Conservation (phyloP, 2,329 filamentous ascomycete genomes). For the Phaeophleospora eucalypticola region DNA sequence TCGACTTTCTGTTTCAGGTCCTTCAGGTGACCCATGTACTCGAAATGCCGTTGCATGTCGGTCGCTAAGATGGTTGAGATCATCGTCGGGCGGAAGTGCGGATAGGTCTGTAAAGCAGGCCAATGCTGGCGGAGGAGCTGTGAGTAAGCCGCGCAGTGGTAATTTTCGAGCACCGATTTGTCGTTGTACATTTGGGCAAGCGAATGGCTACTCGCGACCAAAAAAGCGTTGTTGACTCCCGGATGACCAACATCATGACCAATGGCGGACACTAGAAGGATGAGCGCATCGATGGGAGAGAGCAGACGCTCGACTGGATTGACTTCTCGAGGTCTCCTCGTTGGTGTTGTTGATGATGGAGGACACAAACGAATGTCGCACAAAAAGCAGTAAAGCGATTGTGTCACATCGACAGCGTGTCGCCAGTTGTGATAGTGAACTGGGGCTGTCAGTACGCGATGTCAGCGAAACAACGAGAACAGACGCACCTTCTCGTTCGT, state of each 20-base stretch:
- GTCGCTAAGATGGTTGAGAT: constrained; percentile 97
- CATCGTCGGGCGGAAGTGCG: constrained; percentile 80
- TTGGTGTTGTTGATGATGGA: constrained; percentile 58
- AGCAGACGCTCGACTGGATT: constrained; percentile 70
- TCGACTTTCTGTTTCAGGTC: constrained; percentile 74
- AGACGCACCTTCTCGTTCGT: constrained; percentile 35
- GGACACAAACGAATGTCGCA: constrained; percentile 56
- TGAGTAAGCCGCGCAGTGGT: constrained; percentile 94
- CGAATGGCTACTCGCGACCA: constrained; percentile 86
- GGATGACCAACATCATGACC: constrained; percentile 97
- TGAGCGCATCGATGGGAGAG: constrained; percentile 82
- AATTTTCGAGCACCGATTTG: constrained; percentile 91
- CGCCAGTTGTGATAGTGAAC: constrained; percentile 86
- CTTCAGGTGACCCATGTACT: constrained; percentile 89
- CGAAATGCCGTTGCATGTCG: constrained; percentile 95
- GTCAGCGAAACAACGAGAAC: background rate
- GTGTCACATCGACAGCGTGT: constrained; percentile 92
- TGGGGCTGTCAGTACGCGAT: background rate
- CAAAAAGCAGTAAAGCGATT: constrained; percentile 88
- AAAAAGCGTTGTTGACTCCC: constrained; percentile 95
- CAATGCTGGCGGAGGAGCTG: constrained; percentile 92
- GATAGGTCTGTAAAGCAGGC: constrained; percentile 75
- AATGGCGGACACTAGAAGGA: constrained; percentile 89
- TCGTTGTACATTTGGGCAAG: constrained; percentile 96
- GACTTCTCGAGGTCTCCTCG: constrained; percentile 30